Base-by-base conservation (phyloP, 257 asterid species). In the Plantago major region DNA sequence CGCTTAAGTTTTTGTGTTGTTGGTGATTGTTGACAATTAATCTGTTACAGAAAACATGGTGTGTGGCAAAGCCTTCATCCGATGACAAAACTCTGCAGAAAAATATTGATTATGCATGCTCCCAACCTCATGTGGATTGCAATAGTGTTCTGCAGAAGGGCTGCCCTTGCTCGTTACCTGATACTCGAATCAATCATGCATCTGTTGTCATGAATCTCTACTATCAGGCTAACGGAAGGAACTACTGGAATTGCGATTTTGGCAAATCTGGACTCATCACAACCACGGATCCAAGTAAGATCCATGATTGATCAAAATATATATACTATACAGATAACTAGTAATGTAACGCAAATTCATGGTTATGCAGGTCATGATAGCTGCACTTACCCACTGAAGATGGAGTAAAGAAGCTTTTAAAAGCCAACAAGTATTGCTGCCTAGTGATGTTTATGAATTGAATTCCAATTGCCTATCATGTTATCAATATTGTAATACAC, bases 191-290 rank as follows among this genome's bases (percentile, higher is more conserved):
- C 0, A 85, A 82, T 66, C 94, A 80, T 57, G 95, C 88, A 18
- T 86, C 95, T 14, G 15, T 83, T 18, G 86, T 81, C 57, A 85
- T 86, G 88, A 86, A 86, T 66, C 71, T 83, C 7, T 83, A 81
- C 59, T 86, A 77, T 42, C 79, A 77, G 70, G 17, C 61, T 9
- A 62, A 26, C 1, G 83, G 82, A 30, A 75, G 86, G 69, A 51
- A 80, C 60, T 5, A 16, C 0, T 83, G 82, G 84, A 57, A 76
- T 49, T 86, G 90, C 54, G 9, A 59, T 49, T 86, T 86, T 38
- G 62, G 69, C 3, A 64, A 65, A 71, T 66, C 86, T 47, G 95
- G 70, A 6, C 82, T 85, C 40, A 16, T 78, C 67, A 74, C 67
- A 51, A 0, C 17, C 3, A 72, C 78, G 11, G 81, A 85, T 76